Base-by-base conservation (phyloP, 345 rosid species). In the Lepidium didymum region DNA sequence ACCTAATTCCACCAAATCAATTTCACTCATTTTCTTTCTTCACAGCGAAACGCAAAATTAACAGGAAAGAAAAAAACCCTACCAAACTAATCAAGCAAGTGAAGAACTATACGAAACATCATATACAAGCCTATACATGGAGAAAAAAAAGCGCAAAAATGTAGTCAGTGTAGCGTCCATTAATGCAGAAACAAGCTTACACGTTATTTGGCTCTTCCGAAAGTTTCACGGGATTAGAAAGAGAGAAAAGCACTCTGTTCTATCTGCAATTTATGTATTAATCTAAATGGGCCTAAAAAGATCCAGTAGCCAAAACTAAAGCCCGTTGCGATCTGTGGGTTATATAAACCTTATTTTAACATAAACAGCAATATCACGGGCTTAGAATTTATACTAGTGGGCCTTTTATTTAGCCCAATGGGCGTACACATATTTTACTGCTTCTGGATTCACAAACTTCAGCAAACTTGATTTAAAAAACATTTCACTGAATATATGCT, bases 1-100 rank as follows among this genome's bases (percentile, higher is more conserved):
- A 59, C 73, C 68, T 61, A n/a, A 42, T 67, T 62, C 35, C 62
- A 67, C 57, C 56, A 50, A 50, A 58, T 44, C 68, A 62, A 45
- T 54, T 41, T 35, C 73, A 43, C 21, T 72, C 36, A 18, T 40
- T 56, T 16, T 45, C 27, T 15, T 14, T 8, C 34, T 43, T 42
- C 38, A 44, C 62, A 55, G 27, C 34, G 7, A 31, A 55, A 31
- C 42, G 7, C 13, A 18, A 34, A 57, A 9, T 35, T n/a, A 31
- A 34, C 7, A 12, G 1, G 16, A 15, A 34, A n/a, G 1, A 8
- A 18, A n/a, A n/a, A n/a, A 42, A 19, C 16, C 44, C 23, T 13
- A 52, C 45, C 6, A 27, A 62, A 54, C 45, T 3, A 72, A 43
- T 56, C 21, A 54, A 47, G 36, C 38, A 49, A 64, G 31, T 65